phyloP scores from a whole-genome alignment of 805 yeast genomes.

The Alloascoidea hylecoeti region DNA sequence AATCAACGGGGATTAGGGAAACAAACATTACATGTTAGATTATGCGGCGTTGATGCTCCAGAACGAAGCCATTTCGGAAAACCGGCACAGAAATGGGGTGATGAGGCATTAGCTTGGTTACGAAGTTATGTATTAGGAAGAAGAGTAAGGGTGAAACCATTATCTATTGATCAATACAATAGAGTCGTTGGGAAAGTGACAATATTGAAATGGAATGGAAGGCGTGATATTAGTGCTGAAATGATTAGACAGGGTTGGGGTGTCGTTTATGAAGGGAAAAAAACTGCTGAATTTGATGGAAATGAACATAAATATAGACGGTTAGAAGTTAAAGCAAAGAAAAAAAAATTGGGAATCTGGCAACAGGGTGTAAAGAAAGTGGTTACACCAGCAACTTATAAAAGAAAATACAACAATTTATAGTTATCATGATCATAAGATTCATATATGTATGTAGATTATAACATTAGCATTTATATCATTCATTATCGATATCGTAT shows the following conservation, averaged over 20 bases:
- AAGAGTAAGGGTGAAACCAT: conserved; percentile 61
- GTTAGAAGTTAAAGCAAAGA: conserved; percentile 49
- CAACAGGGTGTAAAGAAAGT: conserved; percentile 25
- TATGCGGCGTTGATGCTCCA: conserved; percentile 95
- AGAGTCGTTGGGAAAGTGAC: conserved; percentile 72
- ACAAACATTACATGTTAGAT: conserved; percentile 64
- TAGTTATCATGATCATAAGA: no score
- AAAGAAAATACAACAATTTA: no score
- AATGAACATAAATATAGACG: conserved; percentile 41
- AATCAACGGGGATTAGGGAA: conserved; percentile 32
- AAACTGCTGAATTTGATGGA: conserved; percentile 79
- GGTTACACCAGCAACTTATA: conserved; percentile 72
- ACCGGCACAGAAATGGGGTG: conserved; percentile 78
- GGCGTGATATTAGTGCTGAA: conserved; percentile 71
- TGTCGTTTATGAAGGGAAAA: conserved; percentile 73
- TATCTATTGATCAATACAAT: conserved; percentile 76
- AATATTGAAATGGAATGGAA: conserved; percentile 49
- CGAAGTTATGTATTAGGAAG: conserved; percentile 49
- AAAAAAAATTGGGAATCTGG: conserved; percentile 57
- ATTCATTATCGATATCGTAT: no score
- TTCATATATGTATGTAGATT: no score
- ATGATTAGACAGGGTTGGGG: conserved; percentile 80
- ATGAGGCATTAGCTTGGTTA: conserved; percentile 76
- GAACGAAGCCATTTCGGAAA: conserved; percentile 91
- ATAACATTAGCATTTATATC: no score